A percentile compares a stretch with the other conserved stretches of the same genome.
phyloP scores from a whole-genome alignment of 768 basidiomycete genomes.

The Leucosporidium yakuticum region DNA sequence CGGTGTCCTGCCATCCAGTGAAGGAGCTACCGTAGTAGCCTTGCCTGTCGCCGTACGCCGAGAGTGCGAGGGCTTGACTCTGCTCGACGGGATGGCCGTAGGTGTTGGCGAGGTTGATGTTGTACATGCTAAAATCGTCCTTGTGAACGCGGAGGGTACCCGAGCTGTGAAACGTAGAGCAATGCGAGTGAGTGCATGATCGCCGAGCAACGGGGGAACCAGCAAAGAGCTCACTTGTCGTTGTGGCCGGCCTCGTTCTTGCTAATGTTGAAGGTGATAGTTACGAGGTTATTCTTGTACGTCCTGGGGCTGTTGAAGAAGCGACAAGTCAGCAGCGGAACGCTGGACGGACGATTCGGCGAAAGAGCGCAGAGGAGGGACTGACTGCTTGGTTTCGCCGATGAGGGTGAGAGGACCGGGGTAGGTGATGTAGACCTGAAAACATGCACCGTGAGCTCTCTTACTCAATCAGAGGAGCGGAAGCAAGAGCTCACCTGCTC shows the following conservation, averaged over 20 bases:
- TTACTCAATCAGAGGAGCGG: too few species aligned
- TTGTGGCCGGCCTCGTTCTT: background rate
- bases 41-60: slow-evolving; percentile 1
- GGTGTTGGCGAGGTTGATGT: slow-evolving; percentile 1
- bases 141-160: slow-evolving; percentile 2
- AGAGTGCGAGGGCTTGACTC: background rate
- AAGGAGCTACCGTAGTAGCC: background rate
- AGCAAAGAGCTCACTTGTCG: background rate
- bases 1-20: background rate
- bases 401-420: too few species aligned
- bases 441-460: too few species aligned
- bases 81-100: background rate
- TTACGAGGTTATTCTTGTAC: background rate
- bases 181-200: too few species aligned
- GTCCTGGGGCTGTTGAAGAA: background rate
- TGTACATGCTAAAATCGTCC: background rate
- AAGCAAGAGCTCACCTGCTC: too few species aligned
- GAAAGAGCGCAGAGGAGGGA: too few species aligned
- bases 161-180: too few species aligned
- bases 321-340: background rate
- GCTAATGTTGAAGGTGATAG: background rate
- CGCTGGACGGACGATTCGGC: too few species aligned
- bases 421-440: too few species aligned
- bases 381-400: too few species aligned
- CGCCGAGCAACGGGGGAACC: too few species aligned